A percentile compares a stretch with the other conserved stretches of the same genome.
These are phyloP conservation scores for Xylaria sp. DNA, from an alignment of 2,329 filamentous ascomycete genomes.

Conservation along the genomic window DNA sequence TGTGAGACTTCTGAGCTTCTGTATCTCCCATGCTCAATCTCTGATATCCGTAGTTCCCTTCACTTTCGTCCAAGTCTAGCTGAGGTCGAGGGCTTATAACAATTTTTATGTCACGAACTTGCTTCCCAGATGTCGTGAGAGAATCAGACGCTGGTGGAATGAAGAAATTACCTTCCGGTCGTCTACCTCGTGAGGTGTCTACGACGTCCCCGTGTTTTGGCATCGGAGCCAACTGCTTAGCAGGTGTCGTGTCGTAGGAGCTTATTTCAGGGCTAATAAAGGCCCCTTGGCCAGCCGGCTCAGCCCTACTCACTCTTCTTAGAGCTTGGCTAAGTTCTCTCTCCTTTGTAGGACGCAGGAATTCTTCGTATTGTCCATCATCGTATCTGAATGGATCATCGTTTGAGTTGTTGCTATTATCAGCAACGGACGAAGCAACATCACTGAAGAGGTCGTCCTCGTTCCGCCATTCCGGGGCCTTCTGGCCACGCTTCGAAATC, in stretches of 20 bases:
- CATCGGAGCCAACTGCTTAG: background rate
- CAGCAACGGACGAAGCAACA: conserved; percentile 33
- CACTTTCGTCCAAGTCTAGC: background rate
- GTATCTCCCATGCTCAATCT: background rate
- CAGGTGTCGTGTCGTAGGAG: background rate
- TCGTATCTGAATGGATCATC: conserved; percentile 53
- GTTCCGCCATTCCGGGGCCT: conserved; percentile 3
- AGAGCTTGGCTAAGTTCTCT: conserved; percentile 48
- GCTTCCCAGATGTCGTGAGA: background rate
- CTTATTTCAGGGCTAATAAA: conserved; percentile 26
- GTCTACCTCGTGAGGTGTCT: background rate
- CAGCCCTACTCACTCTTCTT: conserved; percentile 34
- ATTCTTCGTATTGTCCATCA: conserved; percentile 41
- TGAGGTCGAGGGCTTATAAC: conserved; percentile 17
- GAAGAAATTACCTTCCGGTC: conserved; percentile 10
- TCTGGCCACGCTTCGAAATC: conserved; percentile 6
- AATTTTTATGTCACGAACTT: conserved; percentile 23
- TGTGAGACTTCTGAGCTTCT: background rate
- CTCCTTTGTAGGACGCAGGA: conserved; percentile 44
- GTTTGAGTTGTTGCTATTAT: conserved; percentile 39
- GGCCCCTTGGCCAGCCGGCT: conserved; percentile 29
- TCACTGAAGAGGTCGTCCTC: conserved; percentile 21
- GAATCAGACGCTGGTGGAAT: conserved; percentile 6
- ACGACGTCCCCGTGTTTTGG: background rate
- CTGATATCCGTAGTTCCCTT: background rate